Base-by-base conservation (phyloP, 768 basidiomycete species). In the Boletus reticulatus region DNA sequence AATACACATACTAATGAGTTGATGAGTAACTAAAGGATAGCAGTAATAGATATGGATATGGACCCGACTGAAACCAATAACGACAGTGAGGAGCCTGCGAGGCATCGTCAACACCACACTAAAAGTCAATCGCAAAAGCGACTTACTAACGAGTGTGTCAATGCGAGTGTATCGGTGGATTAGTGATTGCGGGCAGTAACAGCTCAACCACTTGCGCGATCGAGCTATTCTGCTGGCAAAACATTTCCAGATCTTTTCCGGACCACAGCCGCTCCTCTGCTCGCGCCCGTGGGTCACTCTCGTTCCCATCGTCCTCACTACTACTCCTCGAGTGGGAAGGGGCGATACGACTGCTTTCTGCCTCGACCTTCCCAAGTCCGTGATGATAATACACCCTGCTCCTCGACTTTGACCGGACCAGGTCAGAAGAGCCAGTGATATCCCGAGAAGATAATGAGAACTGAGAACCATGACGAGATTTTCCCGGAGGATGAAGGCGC, bases 171-270 rank as follows among this genome's bases (percentile, higher is more conserved):
- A 64, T 63, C 37, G 67, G 69, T 50, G 72, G 71, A 56, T 77
- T 80, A 43, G 78, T 73, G 38, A 75, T 66, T 13, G 77, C 78
- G 13, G 80, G 78, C 65, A 84, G 81, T 44, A 90, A 69, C 58
- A 80, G 78, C 48, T 85, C 81, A 44, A 96, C 78, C 52, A 94
- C 83, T 34, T 84, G 75, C 4, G 90, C 82, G 37, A 98, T 84
- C 14, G 89, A 79, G 66, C 93, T 94, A 64, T 97, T 98, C 71
- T 97, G 94, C 61, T 85, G 84, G 67, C 93, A 95, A 32, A 90
- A 82, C 63, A 88, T 72, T 66, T 91, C 86, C 57, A 98, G 72
- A 64, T 96, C 94, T 53, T 84, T 84, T n/a, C 89, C 85, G 34
- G 85, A 89, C 86, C 88, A 90, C 52, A 84, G 59, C 38, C 78